phyloP scores from a whole-genome alignment of 345 rosid genomes.

The Syzygium oleosum region DNA sequence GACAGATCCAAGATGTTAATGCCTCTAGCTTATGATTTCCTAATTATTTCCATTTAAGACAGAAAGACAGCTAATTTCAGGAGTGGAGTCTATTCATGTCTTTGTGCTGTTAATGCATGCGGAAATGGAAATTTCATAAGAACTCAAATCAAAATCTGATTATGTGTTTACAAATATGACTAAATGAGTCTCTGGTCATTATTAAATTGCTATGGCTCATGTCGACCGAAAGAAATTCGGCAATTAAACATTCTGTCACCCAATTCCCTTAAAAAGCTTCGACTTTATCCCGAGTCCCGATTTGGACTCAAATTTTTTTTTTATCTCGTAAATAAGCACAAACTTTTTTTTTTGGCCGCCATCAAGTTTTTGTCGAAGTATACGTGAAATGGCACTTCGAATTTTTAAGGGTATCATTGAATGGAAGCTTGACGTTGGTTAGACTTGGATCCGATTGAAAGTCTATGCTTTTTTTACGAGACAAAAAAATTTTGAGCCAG shows the following conservation, averaged over 20 bases:
- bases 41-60: not conserved
- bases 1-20: not conserved
- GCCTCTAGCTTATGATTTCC: not conserved
- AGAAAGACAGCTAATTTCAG: not conserved
- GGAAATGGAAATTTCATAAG: not conserved
- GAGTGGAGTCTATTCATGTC: not conserved
- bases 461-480: too few species aligned
- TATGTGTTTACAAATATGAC: not conserved
- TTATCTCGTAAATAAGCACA: too few species aligned
- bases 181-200: not conserved
- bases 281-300: not conserved
- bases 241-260: not conserved
- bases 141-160: not conserved
- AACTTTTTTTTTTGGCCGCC: too few species aligned
- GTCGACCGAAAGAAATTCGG: not conserved
- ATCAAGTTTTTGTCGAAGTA: too few species aligned
- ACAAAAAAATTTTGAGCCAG: too few species aligned
- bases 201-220: not conserved
- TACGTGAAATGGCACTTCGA: too few species aligned
- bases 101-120: not conserved
- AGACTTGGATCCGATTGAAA: too few species aligned
- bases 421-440: too few species aligned
- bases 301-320: not conserved
- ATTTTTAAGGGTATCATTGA: too few species aligned
- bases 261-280: not conserved